Base-by-base conservation (phyloP, 345 rosid species). In the Acer negundo region DNA sequence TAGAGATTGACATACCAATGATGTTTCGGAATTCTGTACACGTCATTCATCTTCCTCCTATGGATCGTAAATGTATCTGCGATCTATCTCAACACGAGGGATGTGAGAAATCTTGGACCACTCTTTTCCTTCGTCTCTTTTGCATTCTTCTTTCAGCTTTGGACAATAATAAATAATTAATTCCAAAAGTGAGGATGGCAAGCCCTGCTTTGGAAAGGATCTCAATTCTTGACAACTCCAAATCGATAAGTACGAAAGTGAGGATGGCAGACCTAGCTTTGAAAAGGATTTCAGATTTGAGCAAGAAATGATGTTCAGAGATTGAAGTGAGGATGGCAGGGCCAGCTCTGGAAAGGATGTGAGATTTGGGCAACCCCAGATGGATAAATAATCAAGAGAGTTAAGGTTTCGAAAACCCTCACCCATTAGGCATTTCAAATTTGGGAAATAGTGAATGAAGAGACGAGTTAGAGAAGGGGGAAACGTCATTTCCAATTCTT, bases 21-120 rank as follows among this genome's bases (percentile, higher is more conserved):
- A 6, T 40, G 44, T 40, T 31, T 2, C 3, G 35, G 35, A 31
- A 31, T 31, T 31, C 4, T 31, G 35, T 31, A 31, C 35, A 2
- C 35, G 4, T 31, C 35, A 31, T 31, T 31, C 44, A 40, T n/a
- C n/a, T n/a, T n/a, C n/a, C n/a, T n/a, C n/a, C n/a, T n/a, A n/a
- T n/a, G n/a, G n/a, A n/a, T 69, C 62, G 0, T 17, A 70, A 44
- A 51, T 51, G 61, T 13, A 26, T 17, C 4, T 51, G 4, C 9
- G 0, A 26, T 26, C 42, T 70, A 70, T 49, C 3, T 1, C 1
- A 38, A 70, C 81, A 23, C 6, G 17, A 24, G 74, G 84, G 38
- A 82, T 75, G 42, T 75, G 23, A 26, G 76, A 63, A 64, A 82
- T 70, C 49, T 66, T 78, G 40, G 75, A 47, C 84, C 77, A 78